Base-by-base conservation (phyloP, 73 alveolate species). In the Paraurostyla sp. region DNA sequence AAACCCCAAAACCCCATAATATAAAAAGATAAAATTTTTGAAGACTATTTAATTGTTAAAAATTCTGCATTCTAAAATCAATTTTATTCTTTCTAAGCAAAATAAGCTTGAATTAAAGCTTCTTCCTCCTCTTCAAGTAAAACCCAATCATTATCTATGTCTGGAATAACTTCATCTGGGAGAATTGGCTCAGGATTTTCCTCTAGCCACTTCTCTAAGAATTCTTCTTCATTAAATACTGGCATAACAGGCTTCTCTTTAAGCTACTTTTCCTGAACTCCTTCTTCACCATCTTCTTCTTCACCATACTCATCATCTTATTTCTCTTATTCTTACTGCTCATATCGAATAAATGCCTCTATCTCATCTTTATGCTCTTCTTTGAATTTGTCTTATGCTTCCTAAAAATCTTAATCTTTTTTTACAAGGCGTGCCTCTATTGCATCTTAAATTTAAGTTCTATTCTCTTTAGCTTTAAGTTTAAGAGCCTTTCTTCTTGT, bases 171-270 rank as follows among this genome's bases (percentile, higher is more conserved):
- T 68, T 91, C 96, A 50, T 69, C 98, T 84, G 87, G 95, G 89
- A 81, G 93, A 85, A 58, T 76, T 76, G 82, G 89, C 81, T 81
- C 91, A 60, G 87, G 96, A 91, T 85, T 95, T 81, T 91, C 97
- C 87, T 71, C 91, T 62, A 73, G 88, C 97, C 88, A 90, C 69
- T 89, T 88, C 45, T 73, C 91, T 76, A 51, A 69, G 80, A 90
- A 91, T 93, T 91, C 82, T 7, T 88, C 91, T 87, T 73, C 88
- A 88, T 93, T 80, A 58, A 85, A 93, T 49, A 38, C 88, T 41
- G 94, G 91, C 91, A 81, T 93, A 63, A 30, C 71, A 73, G 87
- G 89, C 69, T 76, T 80, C 89, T 93, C 93, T 80, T 92, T 78
- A 16, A 58, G 75, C 50, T 27, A 11, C 29, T 35, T 57, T 30